Conservation (phyloP, 2,329 filamentous ascomycete genomes). For the Penicillium sclerotigenum region DNA sequence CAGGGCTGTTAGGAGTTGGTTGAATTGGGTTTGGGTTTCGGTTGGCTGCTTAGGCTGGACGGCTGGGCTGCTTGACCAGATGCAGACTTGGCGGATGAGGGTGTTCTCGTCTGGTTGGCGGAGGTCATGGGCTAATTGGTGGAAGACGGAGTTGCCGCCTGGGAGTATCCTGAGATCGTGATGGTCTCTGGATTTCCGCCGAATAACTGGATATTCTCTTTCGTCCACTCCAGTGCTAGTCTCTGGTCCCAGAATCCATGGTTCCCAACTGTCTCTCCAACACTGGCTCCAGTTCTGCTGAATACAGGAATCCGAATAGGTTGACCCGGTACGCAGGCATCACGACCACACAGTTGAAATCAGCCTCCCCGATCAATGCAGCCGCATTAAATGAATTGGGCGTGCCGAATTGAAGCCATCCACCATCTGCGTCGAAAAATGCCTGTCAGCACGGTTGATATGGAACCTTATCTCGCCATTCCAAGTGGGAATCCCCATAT, state of each 20-base stretch:
- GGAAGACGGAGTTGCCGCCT: conserved; percentile 54
- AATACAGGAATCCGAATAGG: conserved; percentile 55
- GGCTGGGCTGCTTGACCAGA: conserved; percentile 54
- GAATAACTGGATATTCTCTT: conserved; percentile 51
- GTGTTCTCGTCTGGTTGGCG: conserved; percentile 46
- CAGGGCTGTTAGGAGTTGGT: conserved; percentile 48
- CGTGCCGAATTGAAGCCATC: conserved; percentile 56
- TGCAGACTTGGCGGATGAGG: conserved; percentile 52
- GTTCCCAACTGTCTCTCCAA: conserved; percentile 46
- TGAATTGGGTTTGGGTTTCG: conserved; percentile 52
- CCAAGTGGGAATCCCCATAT: neutral
- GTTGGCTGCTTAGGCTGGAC: conserved; percentile 50
- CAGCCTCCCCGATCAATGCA: conserved; percentile 50
- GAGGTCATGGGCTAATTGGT: conserved; percentile 57
- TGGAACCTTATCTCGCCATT: neutral
- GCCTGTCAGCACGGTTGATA: neutral
- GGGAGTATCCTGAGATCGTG: conserved; percentile 56
- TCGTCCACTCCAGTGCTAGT: conserved; percentile 55
- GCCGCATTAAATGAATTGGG: conserved; percentile 49
- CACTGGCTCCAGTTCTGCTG: conserved; percentile 43
- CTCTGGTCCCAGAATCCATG: conserved; percentile 59
- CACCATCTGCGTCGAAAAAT: conserved; percentile 45
- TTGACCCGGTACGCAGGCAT: conserved; percentile 57
- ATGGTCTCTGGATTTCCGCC: conserved; percentile 52
- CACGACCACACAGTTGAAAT: conserved; percentile 51